A percentile compares a stretch with the other conserved stretches of the same genome.
These are phyloP conservation scores for Stachybotrys chlorohalonatus DNA, from an alignment of 2,329 filamentous ascomycete genomes.

Conservation along the genomic window DNA sequence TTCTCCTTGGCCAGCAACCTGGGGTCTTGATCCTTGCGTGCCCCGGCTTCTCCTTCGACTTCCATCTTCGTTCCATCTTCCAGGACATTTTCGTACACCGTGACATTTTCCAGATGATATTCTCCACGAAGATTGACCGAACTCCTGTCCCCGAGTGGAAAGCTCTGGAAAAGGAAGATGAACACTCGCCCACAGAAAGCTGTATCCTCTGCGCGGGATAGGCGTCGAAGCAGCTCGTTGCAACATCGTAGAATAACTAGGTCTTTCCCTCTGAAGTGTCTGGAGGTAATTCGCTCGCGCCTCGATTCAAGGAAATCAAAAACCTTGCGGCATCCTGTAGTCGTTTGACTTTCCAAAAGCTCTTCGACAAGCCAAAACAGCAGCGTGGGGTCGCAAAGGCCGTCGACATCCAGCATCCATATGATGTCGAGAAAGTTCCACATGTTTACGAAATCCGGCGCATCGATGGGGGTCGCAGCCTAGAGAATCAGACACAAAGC, in stretches of 20 bases:
- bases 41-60: slow-evolving; percentile 20
- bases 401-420: slow-evolving; percentile 77
- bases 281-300: slow-evolving; percentile 76
- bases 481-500: slow-evolving; percentile 22
- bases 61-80: slow-evolving; percentile 45
- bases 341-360: slow-evolving; percentile 90
- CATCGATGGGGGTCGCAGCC: slow-evolving; percentile 67
- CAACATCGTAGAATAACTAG: slow-evolving; percentile 87
- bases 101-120: slow-evolving; percentile 93
- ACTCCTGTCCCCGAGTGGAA: slow-evolving; percentile 91
- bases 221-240: slow-evolving; percentile 84
- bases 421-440: slow-evolving; percentile 94
- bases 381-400: slow-evolving; percentile 67
- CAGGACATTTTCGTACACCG: slow-evolving; percentile 55
- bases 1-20: slow-evolving; percentile 30
- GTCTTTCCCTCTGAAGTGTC: slow-evolving; percentile 73
- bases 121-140: slow-evolving; percentile 94
- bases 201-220: slow-evolving; percentile 94
- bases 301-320: slow-evolving; percentile 95
- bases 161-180: slow-evolving; percentile 97
- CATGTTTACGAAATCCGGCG: slow-evolving; percentile 69
- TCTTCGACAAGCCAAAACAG: slow-evolving; percentile 91
- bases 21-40: slow-evolving; percentile 29
- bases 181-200: slow-evolving; percentile 97
- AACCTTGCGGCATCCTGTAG: slow-evolving; percentile 79